Percentiles rank a stretch among this genome's conserved stretches.
phyloP scores from a whole-genome alignment of 306 rosid species.

The Trichosanthes truncata region DNA sequence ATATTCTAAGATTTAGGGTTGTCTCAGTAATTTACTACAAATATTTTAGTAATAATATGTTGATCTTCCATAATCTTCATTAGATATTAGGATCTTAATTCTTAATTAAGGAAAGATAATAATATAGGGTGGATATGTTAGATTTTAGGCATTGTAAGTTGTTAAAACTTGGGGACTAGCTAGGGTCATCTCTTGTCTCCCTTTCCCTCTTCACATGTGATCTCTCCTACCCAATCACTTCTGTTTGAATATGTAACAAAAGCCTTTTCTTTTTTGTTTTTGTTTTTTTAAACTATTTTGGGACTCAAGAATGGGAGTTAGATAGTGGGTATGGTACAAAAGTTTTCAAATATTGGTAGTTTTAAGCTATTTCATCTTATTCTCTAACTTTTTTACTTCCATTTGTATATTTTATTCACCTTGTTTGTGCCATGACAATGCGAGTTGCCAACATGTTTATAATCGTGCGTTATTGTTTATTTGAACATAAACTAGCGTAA shows the following conservation, averaged over 20 bases:
- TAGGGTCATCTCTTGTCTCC: conserved; percentile 5
- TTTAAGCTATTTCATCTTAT: not conserved
- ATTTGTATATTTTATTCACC: not conserved
- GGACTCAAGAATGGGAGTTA: not conserved
- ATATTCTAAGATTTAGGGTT: not conserved
- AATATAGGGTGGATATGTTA: not conserved
- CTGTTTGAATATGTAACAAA: not conserved
- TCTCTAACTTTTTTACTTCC: too few species aligned
- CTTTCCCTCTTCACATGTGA: conserved; percentile 7
- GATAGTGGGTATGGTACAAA: not conserved
- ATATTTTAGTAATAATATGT: not conserved
- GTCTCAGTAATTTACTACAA: not conserved
- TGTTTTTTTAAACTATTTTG: not conserved
- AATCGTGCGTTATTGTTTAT: too few species aligned
- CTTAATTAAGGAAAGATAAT: not conserved
- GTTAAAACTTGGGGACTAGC: not conserved
- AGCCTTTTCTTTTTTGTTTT: not conserved
- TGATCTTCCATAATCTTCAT: not conserved
- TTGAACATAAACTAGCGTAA: too few species aligned
- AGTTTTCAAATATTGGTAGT: not conserved
- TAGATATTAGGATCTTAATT: not conserved
- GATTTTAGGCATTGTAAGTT: not conserved
- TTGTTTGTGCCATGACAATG: too few species aligned
- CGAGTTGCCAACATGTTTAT: too few species aligned
- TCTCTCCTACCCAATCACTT: not conserved